Conservation (phyloP, 805 yeast genomes). For the Candida berthetii region DNA sequence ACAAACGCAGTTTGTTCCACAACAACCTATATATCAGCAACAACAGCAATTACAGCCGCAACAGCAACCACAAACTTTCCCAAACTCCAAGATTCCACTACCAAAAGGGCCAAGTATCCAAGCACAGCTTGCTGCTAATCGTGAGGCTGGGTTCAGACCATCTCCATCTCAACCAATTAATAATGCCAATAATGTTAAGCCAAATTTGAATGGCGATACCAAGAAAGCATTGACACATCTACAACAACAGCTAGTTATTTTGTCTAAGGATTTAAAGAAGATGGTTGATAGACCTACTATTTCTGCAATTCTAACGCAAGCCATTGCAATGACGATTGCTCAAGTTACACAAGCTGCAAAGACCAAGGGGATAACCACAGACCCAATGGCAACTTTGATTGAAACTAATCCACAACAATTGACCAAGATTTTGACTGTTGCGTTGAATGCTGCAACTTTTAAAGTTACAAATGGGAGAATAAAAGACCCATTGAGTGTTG, state of each 20-base stretch:
- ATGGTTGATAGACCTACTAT: conserved; percentile 77
- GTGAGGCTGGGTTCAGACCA: conserved; percentile 12
- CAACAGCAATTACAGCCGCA: background rate
- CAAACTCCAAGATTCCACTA: conserved; percentile 1
- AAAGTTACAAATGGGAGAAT: conserved; percentile 52
- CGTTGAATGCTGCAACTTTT: conserved; percentile 70
- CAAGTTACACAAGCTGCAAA: conserved; percentile 87
- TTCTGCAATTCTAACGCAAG: conserved; percentile 81
- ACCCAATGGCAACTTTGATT: conserved; percentile 70
- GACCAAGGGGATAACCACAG: conserved; percentile 72
- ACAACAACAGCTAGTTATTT: conserved; percentile 78
- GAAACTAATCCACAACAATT: conserved; percentile 79
- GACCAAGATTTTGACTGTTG: conserved; percentile 72
- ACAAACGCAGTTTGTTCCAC: background rate
- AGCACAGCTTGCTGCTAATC: conserved; percentile 25
- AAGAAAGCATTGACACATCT: conserved; percentile 69
- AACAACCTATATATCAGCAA: background rate
- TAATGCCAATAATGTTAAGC: conserved; percentile 21
- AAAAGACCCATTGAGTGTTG: conserved; percentile 30
- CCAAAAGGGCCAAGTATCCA: conserved; percentile 18
- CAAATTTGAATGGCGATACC: conserved; percentile 30
- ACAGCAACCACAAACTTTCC: conserved; percentile 1
- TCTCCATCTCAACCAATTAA: background rate
- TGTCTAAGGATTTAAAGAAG: conserved; percentile 66
- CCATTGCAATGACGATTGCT: conserved; percentile 88